Evolutionary conservation across 345 rosid genomes (phyloP).

Genomic region (Cochlearia excelsa): DNA sequence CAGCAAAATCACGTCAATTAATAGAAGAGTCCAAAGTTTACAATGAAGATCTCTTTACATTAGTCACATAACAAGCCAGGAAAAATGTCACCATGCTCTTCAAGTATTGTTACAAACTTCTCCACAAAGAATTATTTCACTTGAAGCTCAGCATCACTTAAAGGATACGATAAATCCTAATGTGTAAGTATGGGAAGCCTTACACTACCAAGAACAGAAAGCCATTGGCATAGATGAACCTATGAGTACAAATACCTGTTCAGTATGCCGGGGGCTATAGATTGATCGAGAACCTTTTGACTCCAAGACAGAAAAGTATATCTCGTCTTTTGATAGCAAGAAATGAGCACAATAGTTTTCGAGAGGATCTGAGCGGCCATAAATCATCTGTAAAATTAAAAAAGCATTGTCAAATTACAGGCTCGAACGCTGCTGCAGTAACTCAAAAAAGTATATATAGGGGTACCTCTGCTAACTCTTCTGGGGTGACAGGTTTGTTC

Average conservation of each 20-base stretch:
- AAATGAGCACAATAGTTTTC: conserved; percentile 94
- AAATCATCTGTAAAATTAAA: conserved; percentile 67
- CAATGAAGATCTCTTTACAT: conserved; percentile 14
- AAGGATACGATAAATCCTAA: conserved; percentile 2
- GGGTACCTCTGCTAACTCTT: conserved; percentile 89
- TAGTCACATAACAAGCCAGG: conserved; percentile 21
- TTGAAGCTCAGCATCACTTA: conserved; percentile 1
- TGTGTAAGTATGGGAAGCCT: neutral
- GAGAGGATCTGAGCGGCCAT: conserved; percentile 73
- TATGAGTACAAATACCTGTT: conserved; percentile 48
- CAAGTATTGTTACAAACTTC: conserved; percentile 13
- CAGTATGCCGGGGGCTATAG: conserved; percentile 72
- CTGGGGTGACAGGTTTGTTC: conserved; percentile 73
- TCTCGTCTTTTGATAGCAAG: conserved; percentile 78
- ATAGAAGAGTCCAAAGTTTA: conserved; percentile 16
- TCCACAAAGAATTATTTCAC: neutral
- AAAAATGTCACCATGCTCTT: neutral
- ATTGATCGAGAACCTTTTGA: conserved; percentile 63
- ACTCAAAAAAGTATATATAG: conserved; percentile 1
- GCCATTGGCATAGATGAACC: conserved; percentile 5
- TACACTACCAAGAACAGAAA: conserved; percentile 15
- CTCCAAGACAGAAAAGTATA: conserved; percentile 66
- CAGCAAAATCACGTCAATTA: conserved; percentile 8
- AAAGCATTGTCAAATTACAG: conserved; percentile 35
- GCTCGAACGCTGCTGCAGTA: neutral